These are phyloP conservation scores for Mycena metata DNA, from an alignment of 768 basidiomycete species.

Conservation along the genomic window DNA sequence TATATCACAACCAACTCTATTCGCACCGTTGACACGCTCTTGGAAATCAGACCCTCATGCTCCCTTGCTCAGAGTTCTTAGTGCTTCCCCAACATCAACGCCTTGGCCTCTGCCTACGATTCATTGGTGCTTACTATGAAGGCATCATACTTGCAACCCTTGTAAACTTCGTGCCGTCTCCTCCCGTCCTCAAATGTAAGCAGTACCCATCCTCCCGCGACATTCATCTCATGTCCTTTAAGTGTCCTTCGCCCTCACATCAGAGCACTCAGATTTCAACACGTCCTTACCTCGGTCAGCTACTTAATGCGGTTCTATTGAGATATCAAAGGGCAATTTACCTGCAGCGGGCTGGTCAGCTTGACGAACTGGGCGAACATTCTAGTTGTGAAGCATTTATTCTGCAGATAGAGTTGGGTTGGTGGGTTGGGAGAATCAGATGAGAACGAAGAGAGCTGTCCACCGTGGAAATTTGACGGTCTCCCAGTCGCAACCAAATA, in stretches of 20 bases:
- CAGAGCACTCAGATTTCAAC: slow-evolving; percentile 7
- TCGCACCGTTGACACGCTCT: not conserved
- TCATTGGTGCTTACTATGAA: not conserved
- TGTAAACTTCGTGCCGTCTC: slow-evolving; percentile 16
- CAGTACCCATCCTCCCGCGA: not conserved
- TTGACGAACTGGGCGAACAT: no score
- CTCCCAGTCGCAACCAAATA: no score
- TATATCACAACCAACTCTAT: slow-evolving; percentile 19
- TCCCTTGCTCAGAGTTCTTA: not conserved
- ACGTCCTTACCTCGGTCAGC: slow-evolving; percentile 7
- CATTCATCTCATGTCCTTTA: not conserved
- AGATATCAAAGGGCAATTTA: no score
- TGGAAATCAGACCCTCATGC: not conserved
- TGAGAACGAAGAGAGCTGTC: no score
- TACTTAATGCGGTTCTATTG: not conserved
- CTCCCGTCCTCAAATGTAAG: slow-evolving; percentile 6
- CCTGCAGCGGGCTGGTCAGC: no score
- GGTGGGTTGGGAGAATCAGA: no score
- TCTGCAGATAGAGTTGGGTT: no score
- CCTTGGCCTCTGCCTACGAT: not conserved
- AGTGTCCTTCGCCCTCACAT: slow-evolving; percentile 6
- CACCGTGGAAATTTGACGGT: no score
- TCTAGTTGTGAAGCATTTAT: no score
- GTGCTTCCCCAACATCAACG: slow-evolving; percentile 15
- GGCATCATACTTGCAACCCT: slow-evolving; percentile 8